Evolutionary conservation across 495 filamentous ascomycete species (phyloP).

Genomic region (Penicillium cinerascens): DNA sequence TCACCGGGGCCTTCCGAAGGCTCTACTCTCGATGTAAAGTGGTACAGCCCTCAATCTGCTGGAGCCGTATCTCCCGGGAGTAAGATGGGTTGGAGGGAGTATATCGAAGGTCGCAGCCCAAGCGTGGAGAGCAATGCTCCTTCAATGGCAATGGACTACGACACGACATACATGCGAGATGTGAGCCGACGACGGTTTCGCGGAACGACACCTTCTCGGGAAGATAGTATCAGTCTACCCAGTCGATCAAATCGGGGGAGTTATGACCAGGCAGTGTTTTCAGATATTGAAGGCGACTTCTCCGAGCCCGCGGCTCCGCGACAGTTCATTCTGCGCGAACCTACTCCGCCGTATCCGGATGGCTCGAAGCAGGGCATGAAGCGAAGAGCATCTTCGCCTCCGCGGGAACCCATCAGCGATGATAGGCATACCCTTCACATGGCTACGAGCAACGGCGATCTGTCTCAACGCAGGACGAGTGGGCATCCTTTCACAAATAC

Average conservation of each 20-base stretch:
- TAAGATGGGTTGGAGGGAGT: conserved; percentile 41
- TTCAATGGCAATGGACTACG: conserved; percentile 42
- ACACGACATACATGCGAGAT: conserved; percentile 31
- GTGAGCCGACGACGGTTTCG: conserved; percentile 32
- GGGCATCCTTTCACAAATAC: conserved; percentile 55
- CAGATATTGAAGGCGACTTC: conserved; percentile 62
- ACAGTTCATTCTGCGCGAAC: conserved; percentile 60
- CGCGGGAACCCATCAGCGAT: conserved; percentile 68
- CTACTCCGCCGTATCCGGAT: conserved; percentile 41
- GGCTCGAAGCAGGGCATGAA: conserved; percentile 60
- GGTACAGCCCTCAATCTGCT: conserved; percentile 44
- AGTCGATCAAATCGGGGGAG: conserved; percentile 55
- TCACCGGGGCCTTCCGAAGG: conserved; percentile 46
- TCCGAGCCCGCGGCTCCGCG: conserved; percentile 55
- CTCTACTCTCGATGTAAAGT: conserved; percentile 38
- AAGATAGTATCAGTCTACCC: conserved; percentile 44
- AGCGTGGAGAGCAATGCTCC: conserved; percentile 49
- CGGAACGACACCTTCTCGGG: conserved; percentile 46
- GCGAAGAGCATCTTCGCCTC: conserved; percentile 77
- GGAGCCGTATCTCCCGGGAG: conserved; percentile 42
- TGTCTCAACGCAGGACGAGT: conserved; percentile 62
- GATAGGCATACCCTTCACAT: conserved; percentile 58
- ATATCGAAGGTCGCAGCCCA: conserved; percentile 47
- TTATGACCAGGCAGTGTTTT: conserved; percentile 60
- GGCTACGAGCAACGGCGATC: conserved; percentile 57